phyloP scores from a whole-genome alignment of 208 protist genomes.

The Herpetomonas muscarum region DNA sequence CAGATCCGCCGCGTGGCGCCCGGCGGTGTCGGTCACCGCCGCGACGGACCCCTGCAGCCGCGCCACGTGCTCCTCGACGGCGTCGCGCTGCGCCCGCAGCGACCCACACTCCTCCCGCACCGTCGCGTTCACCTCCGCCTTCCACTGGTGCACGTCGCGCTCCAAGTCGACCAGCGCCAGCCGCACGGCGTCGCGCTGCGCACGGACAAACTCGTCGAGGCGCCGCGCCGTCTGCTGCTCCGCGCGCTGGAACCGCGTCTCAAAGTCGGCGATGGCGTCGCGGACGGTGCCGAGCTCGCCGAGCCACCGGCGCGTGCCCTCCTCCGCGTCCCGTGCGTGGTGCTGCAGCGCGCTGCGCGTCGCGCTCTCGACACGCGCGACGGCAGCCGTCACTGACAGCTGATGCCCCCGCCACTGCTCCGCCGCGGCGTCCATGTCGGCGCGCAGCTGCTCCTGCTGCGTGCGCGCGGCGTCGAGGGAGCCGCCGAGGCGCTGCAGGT shows the following conservation, averaged over 20 bases:
- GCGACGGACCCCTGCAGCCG: slow-evolving; percentile 47
- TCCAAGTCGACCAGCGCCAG: slow-evolving; percentile 34
- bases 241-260: slow-evolving; percentile 21
- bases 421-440: slow-evolving; percentile 14
- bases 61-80: slow-evolving; percentile 36
- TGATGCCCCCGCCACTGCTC: slow-evolving; percentile 19
- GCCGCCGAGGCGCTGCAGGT: slow-evolving; percentile 14
- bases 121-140: slow-evolving; percentile 20
- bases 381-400: slow-evolving; percentile 12
- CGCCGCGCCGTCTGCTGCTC: slow-evolving; percentile 47
- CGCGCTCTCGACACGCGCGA: slow-evolving; percentile 13
- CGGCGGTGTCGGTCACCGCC: slow-evolving; percentile 32
- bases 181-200: slow-evolving; percentile 45
- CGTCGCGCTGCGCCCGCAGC: slow-evolving; percentile 23
- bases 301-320: slow-evolving; percentile 13
- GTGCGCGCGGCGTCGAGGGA: slow-evolving; percentile 15
- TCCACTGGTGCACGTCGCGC: slow-evolving; percentile 30
- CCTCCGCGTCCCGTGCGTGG: slow-evolving; percentile 11
- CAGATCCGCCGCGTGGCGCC: slow-evolving; percentile 31
- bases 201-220: slow-evolving; percentile 36
- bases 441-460: slow-evolving; percentile 12
- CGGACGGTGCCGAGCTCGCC: slow-evolving; percentile 33
- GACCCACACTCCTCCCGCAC: slow-evolving; percentile 18
- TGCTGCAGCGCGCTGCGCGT: slow-evolving; percentile 16
- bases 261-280: slow-evolving; percentile 27